phyloP scores from a whole-genome alignment of 306 rosid genomes.

The Lathyrus oleraceus region DNA sequence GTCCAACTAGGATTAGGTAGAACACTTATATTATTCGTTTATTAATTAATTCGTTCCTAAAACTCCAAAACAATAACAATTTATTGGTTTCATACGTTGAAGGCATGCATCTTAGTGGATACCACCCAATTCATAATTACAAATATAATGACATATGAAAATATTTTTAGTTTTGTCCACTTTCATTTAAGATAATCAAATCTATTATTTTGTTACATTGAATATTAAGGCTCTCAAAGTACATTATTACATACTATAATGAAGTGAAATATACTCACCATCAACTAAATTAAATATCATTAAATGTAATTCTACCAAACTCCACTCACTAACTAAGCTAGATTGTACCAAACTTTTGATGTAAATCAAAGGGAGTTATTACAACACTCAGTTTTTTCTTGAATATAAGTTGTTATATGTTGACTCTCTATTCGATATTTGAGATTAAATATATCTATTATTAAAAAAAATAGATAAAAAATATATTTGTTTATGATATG shows the following conservation, averaged over 20 bases:
- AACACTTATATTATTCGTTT: not conserved
- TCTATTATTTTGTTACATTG: not conserved
- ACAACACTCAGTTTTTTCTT: constrained; percentile 16
- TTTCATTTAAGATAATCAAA: not conserved
- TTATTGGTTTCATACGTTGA: not conserved
- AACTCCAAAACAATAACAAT: not conserved
- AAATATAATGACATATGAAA: not conserved
- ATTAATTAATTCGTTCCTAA: not conserved
- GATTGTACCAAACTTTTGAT: constrained; percentile 21
- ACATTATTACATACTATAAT: not conserved
- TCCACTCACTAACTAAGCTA: constrained; percentile 12
- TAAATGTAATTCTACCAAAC: constrained; percentile 18
- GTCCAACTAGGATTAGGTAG: not conserved
- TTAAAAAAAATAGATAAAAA: no score
- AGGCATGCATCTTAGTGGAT: not conserved
- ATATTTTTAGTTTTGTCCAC: not conserved
- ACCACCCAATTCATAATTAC: not conserved
- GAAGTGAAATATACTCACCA: constrained; percentile 14
- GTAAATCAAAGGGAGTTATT: constrained; percentile 13
- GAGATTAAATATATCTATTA: no score
- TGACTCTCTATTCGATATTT: not conserved
- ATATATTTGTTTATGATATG: no score
- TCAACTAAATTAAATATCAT: not conserved
- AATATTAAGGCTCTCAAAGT: not conserved
- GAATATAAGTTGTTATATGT: not conserved